Conservation (phyloP, 257 asterid genomes). For the Nicotiana benthamiana region DNA sequence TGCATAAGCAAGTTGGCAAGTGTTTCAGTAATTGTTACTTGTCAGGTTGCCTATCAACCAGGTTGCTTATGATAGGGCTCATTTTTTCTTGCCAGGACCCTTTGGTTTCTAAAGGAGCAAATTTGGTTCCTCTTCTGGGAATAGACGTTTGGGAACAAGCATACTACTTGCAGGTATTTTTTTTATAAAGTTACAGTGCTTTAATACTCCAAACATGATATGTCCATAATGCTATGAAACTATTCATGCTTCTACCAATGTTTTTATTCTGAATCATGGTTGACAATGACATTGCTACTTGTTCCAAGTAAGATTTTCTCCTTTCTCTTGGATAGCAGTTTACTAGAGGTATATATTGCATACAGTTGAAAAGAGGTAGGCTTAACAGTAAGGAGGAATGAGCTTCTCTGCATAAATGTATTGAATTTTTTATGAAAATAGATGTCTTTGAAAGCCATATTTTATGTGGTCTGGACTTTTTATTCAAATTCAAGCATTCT, state of each 20-base stretch:
- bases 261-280: background rate
- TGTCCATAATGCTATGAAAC: background rate
- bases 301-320: background rate
- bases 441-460: background rate
- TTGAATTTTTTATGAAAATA: background rate
- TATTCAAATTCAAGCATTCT: background rate
- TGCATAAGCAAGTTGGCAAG: background rate
- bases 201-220: background rate
- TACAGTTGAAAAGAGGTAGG: background rate
- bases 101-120: constrained; percentile 57
- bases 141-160: constrained; percentile 90
- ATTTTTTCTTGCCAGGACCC: constrained; percentile 50
- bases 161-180: constrained; percentile 68
- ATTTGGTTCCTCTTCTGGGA: constrained; percentile 63
- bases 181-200: background rate
- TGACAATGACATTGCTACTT: background rate
- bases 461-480: background rate
- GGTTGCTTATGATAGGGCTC: background rate
- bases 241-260: background rate
- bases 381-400: background rate
- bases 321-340: background rate
- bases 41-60: background rate
- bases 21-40: background rate
- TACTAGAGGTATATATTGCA: background rate
- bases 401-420: background rate